These are phyloP conservation scores for Raphanus sativus DNA, from an alignment of 345 rosid genomes.

Conservation along the genomic window DNA sequence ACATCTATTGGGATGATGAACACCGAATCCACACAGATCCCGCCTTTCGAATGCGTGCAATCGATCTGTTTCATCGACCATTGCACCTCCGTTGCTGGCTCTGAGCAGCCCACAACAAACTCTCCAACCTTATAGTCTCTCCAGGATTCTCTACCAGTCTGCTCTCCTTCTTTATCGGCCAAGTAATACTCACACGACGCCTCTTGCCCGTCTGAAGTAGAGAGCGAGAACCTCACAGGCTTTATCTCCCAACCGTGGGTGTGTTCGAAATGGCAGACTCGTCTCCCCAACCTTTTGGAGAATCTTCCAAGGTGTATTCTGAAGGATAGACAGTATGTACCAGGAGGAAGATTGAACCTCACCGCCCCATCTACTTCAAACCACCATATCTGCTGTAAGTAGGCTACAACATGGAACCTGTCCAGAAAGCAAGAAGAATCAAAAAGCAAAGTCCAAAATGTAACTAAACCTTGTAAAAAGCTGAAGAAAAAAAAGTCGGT, in stretches of 20 bases:
- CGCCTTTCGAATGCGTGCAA: conserved; percentile 90
- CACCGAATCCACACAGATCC: conserved; percentile 89
- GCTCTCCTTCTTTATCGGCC: conserved; percentile 53
- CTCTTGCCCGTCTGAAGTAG: conserved; percentile 69
- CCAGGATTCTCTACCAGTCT: conserved; percentile 48
- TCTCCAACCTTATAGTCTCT: conserved; percentile 70
- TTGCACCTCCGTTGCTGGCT: conserved; percentile 56
- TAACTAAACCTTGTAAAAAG: neutral
- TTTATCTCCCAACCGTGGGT: conserved; percentile 87
- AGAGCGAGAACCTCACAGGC: conserved; percentile 61
- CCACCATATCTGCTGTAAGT: conserved; percentile 25
- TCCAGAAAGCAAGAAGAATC: neutral
- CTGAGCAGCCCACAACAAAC: conserved; percentile 57
- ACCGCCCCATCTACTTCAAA: conserved; percentile 30
- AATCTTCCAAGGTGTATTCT: conserved; percentile 83
- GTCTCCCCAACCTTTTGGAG: conserved; percentile 74
- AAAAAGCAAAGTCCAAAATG: neutral
- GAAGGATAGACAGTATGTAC: conserved; percentile 62
- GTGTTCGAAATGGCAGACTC: conserved; percentile 61
- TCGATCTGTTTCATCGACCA: conserved; percentile 93
- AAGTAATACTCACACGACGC: conserved; percentile 53
- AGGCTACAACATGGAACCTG: neutral
- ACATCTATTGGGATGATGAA: conserved; percentile 68
- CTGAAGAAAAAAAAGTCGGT: neutral
- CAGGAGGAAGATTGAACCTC: conserved; percentile 73